These are phyloP conservation scores for Penicillium sp. DNA, from an alignment of 2,329 filamentous ascomycete genomes.

Conservation along the genomic window DNA sequence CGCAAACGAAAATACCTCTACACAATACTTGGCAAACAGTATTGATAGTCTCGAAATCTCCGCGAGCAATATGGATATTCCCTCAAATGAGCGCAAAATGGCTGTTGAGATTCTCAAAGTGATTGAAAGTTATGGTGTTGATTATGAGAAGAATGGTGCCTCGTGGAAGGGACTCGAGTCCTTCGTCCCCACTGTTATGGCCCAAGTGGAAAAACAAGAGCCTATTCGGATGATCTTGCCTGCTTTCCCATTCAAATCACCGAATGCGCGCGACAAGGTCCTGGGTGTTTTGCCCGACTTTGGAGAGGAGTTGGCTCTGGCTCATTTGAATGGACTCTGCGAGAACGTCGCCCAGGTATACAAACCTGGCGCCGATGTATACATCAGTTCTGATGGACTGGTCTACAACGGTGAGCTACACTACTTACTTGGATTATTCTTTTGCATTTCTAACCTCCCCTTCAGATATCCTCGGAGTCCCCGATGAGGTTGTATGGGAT, in stretches of 20 bases:
- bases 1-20: slow-evolving; percentile 17
- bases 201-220: slow-evolving; percentile 20
- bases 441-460: not conserved
- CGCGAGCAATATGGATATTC: not conserved
- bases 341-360: slow-evolving; percentile 42
- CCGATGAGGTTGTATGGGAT: slow-evolving; percentile 44
- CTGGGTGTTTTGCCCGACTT: slow-evolving; percentile 41
- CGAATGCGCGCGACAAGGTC: slow-evolving; percentile 33
- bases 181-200: slow-evolving; percentile 24
- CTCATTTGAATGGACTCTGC: slow-evolving; percentile 42
- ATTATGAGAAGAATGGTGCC: slow-evolving; percentile 23
- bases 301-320: slow-evolving; percentile 45
- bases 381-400: slow-evolving; percentile 47
- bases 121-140: slow-evolving; percentile 29
- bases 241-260: slow-evolving; percentile 33
- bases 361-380: slow-evolving; percentile 40
- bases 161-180: slow-evolving; percentile 29
- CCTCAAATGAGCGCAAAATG: slow-evolving; percentile 8
- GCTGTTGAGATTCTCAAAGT: slow-evolving; percentile 22
- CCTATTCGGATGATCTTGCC: slow-evolving; percentile 33
- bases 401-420: slow-evolving; percentile 36
- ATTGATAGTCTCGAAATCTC: not conserved
- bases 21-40: slow-evolving; percentile 6
- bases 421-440: not conserved
- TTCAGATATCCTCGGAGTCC: slow-evolving; percentile 41